phyloP scores from a whole-genome alignment of 75 land plant species.

The Pinus tabuliformis region DNA sequence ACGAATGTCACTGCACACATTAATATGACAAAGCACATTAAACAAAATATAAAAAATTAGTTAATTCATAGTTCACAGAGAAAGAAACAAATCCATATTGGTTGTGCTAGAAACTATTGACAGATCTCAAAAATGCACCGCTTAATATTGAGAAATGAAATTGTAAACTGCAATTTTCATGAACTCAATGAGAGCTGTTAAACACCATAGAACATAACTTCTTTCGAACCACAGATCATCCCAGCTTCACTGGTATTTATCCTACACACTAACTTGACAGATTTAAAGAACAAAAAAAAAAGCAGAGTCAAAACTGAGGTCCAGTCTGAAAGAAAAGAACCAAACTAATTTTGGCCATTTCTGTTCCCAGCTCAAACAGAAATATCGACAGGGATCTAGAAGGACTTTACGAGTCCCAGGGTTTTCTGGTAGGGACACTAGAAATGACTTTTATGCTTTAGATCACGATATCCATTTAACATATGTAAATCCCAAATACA shows the following conservation, averaged over 20 bases:
- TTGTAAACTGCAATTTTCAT: background rate
- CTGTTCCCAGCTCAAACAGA: background rate
- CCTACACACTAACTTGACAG: background rate
- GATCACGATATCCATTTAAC: background rate
- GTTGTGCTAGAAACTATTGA: background rate
- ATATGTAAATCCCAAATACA: background rate
- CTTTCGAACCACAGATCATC: background rate
- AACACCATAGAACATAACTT: background rate
- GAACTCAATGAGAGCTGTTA: background rate
- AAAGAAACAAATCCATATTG: background rate
- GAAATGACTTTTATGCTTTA: background rate
- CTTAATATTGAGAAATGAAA: background rate
- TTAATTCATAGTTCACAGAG: background rate
- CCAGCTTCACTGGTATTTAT: background rate
- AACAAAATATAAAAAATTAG: background rate
- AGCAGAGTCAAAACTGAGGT: background rate
- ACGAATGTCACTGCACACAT: slow-evolving; percentile 81
- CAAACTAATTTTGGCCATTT: background rate
- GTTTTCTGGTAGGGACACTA: background rate
- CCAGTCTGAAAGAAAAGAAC: background rate
- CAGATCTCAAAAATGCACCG: background rate
- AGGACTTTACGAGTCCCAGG: background rate
- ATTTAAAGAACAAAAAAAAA: background rate
- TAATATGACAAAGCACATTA: background rate
- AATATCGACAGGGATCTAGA: background rate